A percentile compares a stretch with the other conserved stretches of the same genome.
Conservation (phyloP, 1,284 basidiomycete genomes). For the Erythrobasidium hasegawianum region DNA sequence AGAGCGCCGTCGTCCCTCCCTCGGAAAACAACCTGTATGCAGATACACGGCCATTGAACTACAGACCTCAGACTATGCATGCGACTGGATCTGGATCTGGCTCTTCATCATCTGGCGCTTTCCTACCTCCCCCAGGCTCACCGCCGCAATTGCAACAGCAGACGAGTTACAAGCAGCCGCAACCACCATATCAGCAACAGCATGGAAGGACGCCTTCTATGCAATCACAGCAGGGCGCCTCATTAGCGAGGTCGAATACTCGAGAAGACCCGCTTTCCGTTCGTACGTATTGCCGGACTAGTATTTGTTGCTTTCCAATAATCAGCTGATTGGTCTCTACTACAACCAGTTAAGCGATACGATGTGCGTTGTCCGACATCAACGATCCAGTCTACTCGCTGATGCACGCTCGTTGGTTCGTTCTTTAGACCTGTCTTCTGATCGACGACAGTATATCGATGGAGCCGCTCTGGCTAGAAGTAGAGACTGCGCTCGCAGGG, state of each 20-base stretch:
- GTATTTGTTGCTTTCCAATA: too few species aligned
- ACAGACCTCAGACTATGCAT: too few species aligned
- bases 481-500: conserved; percentile 39
- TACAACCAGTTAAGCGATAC: conserved; percentile 17
- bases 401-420: background rate
- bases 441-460: conserved; percentile 43
- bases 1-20: too few species aligned
- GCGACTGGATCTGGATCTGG: too few species aligned
- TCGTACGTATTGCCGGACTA: conserved; percentile 4
- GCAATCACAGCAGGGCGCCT: conserved; percentile 1
- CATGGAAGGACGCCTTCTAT: conserved; percentile 3
- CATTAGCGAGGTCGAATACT: conserved; percentile 19
- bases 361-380: conserved; percentile 8
- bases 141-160: conserved; percentile 12
- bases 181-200: conserved; percentile 12
- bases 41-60: too few species aligned
- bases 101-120: too few species aligned
- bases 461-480: conserved; percentile 42
- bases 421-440: conserved; percentile 41
- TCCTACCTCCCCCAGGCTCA: conserved; percentile 10
- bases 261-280: conserved; percentile 31
- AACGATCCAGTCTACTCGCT: background rate
- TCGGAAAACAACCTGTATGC: too few species aligned
- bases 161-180: background rate
- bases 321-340: background rate